Base-by-base conservation (phyloP, 1,284 basidiomycete species). In the Trametes versicolor region DNA sequence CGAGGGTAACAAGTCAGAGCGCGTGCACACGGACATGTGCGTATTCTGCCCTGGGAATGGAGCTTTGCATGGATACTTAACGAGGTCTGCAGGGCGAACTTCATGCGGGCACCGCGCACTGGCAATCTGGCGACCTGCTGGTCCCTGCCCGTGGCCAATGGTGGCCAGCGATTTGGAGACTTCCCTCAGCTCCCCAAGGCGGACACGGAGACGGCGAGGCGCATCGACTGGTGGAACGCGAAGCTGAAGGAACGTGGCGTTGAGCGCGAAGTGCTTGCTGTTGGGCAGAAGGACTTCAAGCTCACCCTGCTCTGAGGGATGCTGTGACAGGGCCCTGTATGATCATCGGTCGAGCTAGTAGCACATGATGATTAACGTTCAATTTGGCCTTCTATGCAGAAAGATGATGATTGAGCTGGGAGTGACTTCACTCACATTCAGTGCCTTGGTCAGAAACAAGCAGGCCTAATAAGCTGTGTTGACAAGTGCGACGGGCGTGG, bases 201-300 rank as follows among this genome's bases (percentile, higher is more conserved):
- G 2, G 70, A 76, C 32, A 45, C 51, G 2, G 63, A 65, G 2
- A 50, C 55, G n/a, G 25, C 36, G 49, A 48, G 68, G 41, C 66
- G 68, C 9, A 57, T 75, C 39, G 43, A 56, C 27, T 69, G 74
- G 67, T 75, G 75, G 75, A 73, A 73, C 50, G 62, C 55, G 29
- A 67, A 68, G 65, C 62, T 76, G 53, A 68, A 63, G 43, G 70
- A 71, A 9, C 62, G 48, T 12, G 70, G 66, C 5, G 47, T 72
- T 34, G 41, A 64, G 4, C 58, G 58, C 21, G 63, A 68, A 41
- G 60, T 72, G 17, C 47, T 70, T 13, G 70, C 65, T 9, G 67
- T 71, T 2, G 69, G 60, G 10, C 52, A 43, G 3, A 66, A 63
- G 3, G 51, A 55, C 13, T 36, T 71, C 48, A 65, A 45, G 27